Conservation (phyloP, 139 green algal species). For the Monoraphidium neglectum region DNA sequence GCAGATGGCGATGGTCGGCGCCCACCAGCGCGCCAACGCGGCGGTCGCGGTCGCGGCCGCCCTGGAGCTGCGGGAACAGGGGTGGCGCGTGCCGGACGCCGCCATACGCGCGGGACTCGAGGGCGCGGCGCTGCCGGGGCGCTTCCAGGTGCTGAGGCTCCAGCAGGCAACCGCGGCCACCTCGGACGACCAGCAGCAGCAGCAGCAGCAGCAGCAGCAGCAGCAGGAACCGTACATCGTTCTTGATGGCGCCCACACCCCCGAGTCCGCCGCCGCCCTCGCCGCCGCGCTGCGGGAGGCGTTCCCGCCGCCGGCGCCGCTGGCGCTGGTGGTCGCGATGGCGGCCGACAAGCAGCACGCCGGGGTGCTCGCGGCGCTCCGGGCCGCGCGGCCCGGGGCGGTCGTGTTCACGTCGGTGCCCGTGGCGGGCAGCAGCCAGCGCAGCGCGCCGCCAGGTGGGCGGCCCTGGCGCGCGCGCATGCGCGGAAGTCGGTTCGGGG, state of each 20-base stretch:
- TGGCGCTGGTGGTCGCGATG: constrained; percentile 82
- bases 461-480: neutral
- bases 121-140: constrained; percentile 52
- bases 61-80: constrained; percentile 32
- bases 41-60: constrained; percentile 60
- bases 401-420: constrained; percentile 70
- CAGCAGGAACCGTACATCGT: constrained; percentile 51
- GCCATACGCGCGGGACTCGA: constrained; percentile 47
- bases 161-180: neutral
- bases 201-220: too few species aligned
- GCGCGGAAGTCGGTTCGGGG: too few species aligned
- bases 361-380: constrained; percentile 45
- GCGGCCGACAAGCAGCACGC: constrained; percentile 81
- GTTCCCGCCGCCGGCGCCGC: constrained; percentile 38
- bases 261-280: constrained; percentile 65
- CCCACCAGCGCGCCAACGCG: constrained; percentile 73
- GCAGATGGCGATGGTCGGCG: constrained; percentile 56
- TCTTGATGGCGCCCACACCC: constrained; percentile 82
- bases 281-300: constrained; percentile 38
- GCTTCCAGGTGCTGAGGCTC: constrained; percentile 65
- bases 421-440: constrained; percentile 59
- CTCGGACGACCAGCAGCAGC: neutral
- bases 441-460: constrained; percentile 55
- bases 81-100: constrained; percentile 30
- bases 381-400: constrained; percentile 34